Base-by-base conservation (phyloP, 306 rosid genomes). In the Potentilla sterilis region DNA sequence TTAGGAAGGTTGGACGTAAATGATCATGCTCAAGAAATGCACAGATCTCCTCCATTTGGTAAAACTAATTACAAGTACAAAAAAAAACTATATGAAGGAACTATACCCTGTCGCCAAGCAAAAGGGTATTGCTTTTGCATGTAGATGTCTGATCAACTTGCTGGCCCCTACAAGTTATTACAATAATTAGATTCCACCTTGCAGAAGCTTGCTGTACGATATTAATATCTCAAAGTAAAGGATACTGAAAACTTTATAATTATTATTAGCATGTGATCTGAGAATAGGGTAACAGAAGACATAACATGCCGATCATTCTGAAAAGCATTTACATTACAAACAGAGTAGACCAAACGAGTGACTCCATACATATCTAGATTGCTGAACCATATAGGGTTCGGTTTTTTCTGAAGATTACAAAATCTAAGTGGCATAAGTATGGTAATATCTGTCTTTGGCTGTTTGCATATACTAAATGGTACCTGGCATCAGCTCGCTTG, bases 401-500 rank as follows among this genome's bases (percentile, higher is more conserved):
- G 43, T 2, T 21, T 54, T 38, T 22, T 18, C 18, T 40, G 47
- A 54, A 70, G 21, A 62, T 0, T 63, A 10, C 13, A 22, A 19
- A 77, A 28, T 54, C 11, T 3, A 59, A 69, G 6, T 2, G 11
- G 19, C 38, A 41, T 42, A 7, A n/a, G 69, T 9, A 44, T 42
- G 65, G 22, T 48, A 64, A 24, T 34, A 28, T 62, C 40, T 22
- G 10, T 37, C 4, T 37, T 37, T 37, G 40, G 4, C 28, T 43
- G 67, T 19, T 63, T 52, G 37, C 15, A 18, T 11, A 48, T 41
- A 54, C 47, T 34, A 47, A 37, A 71, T 21, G 14, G 67, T 83
- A 92, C 98, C 99, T 78, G 93, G 97, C 99, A 92, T 87, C 16
- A 90, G 89, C 66, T 95, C 90, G 52, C 97, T 81, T 9, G 86